phyloP scores from a whole-genome alignment of 805 yeast species.

The Kodamaea leandrae region DNA sequence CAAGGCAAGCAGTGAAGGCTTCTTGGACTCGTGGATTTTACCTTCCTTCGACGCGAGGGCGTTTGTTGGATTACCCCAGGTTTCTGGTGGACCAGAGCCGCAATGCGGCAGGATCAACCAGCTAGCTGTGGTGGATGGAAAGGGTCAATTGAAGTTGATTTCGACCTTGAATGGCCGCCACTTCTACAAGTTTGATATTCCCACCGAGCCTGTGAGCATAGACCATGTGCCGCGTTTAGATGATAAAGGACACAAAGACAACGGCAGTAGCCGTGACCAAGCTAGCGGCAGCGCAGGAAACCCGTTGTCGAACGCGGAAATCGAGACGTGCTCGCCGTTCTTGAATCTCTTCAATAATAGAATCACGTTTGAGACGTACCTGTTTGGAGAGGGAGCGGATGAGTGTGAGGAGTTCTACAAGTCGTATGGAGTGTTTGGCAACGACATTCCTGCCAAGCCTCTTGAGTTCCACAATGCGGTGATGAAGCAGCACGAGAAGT shows the following conservation, averaged over 20 bases:
- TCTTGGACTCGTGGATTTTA: slow-evolving; percentile 46
- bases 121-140: slow-evolving; percentile 32
- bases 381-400: slow-evolving; percentile 15
- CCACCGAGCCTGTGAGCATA: slow-evolving; percentile 3
- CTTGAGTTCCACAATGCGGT: slow-evolving; percentile 4
- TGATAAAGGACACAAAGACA: neutral
- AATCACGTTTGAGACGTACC: slow-evolving; percentile 30
- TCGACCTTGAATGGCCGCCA: slow-evolving; percentile 39
- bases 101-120: slow-evolving; percentile 19
- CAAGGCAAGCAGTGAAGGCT: slow-evolving; percentile 10
- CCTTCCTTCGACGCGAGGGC: slow-evolving; percentile 34
- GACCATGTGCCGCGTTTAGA: neutral
- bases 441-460: slow-evolving; percentile 9
- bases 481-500: neutral
- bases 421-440: slow-evolving; percentile 26
- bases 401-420: slow-evolving; percentile 18
- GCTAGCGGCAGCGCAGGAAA: slow-evolving; percentile 11
- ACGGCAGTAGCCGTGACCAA: neutral
- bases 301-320: slow-evolving; percentile 52
- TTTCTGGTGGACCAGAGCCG: slow-evolving; percentile 1
- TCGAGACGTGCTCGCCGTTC: slow-evolving; percentile 51
- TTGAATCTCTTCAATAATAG: slow-evolving; percentile 29
- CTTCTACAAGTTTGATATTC: slow-evolving; percentile 34
- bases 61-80: slow-evolving; percentile 25
- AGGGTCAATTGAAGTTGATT: slow-evolving; percentile 30